These are phyloP conservation scores for Breviolum minutum DNA, from an alignment of 73 alveolate genomes.

Conservation along the genomic window DNA sequence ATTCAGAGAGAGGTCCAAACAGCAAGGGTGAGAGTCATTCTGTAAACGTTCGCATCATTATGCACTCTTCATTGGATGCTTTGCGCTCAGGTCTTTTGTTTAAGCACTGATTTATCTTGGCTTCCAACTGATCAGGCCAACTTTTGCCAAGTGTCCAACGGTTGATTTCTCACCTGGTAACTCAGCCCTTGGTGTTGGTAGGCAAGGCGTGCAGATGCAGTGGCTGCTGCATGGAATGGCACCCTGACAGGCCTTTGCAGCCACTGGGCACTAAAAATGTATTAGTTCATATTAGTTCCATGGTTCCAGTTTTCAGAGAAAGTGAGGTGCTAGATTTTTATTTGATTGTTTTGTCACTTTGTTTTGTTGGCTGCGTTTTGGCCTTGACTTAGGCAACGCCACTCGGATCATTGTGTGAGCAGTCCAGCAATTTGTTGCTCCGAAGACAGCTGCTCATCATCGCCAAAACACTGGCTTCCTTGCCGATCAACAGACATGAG, in stretches of 20 bases:
- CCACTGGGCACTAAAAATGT: not conserved
- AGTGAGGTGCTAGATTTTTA: not conserved
- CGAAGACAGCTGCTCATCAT: not conserved
- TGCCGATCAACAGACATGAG: no score
- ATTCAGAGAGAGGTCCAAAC: no score
- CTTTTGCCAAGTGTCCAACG: not conserved
- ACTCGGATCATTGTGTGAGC: conserved; percentile 23
- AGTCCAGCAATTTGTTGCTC: not conserved
- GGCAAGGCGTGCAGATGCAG: conserved; percentile 70
- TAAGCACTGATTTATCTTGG: conserved; percentile 30
- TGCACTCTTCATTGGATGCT: not conserved
- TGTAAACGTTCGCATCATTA: no score
- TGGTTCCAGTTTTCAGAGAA: not conserved
- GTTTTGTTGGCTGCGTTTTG: not conserved
- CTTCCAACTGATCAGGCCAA: conserved; percentile 56
- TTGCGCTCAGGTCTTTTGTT: conserved; percentile 29
- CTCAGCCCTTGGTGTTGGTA: not conserved
- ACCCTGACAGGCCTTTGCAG: conserved; percentile 74
- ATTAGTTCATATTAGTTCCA: not conserved
- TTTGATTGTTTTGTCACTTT: not conserved
- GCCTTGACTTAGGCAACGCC: not conserved
- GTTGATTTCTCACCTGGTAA: not conserved
- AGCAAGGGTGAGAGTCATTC: no score
- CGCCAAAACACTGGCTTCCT: no score
- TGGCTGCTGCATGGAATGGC: conserved; percentile 67